Evolutionary conservation across 2,329 filamentous ascomycete genomes (phyloP).

Genomic region (Penicillium sp.): DNA sequence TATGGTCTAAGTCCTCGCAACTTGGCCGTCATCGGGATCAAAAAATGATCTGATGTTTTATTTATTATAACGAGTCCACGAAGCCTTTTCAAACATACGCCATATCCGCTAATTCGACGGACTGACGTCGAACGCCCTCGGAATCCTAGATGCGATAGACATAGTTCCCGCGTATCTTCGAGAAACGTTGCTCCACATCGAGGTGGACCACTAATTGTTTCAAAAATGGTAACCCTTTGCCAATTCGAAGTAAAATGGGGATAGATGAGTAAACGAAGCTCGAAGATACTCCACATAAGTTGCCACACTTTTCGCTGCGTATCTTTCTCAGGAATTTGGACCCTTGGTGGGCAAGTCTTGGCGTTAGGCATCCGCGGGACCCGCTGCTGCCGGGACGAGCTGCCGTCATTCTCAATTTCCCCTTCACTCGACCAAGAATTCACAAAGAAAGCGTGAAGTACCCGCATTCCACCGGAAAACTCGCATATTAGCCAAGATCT

Average conservation of each 20-base stretch:
- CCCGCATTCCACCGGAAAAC: neutral
- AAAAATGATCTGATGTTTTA: constrained; percentile 54
- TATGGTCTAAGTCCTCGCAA: constrained; percentile 86
- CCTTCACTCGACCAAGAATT: neutral
- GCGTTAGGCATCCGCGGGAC: constrained; percentile 25
- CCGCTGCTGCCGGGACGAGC: constrained; percentile 7
- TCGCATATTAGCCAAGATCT: neutral
- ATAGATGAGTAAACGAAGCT: neutral
- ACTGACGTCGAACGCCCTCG: neutral
- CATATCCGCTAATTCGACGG: neutral
- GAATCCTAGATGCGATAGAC: neutral
- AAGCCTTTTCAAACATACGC: neutral
- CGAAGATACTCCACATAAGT: neutral
- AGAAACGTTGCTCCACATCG: neutral
- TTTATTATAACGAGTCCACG: neutral
- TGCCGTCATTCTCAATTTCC: neutral
- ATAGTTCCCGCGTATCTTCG: neutral
- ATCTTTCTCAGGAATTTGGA: neutral
- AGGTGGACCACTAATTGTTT: too few relatives aligned
- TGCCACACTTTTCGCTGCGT: neutral
- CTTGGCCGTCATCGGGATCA: constrained; percentile 89
- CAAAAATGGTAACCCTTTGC: neutral
- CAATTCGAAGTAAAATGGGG: neutral
- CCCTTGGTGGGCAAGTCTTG: neutral
- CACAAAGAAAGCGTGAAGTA: neutral